Evolutionary conservation across 2,329 filamentous ascomycete species (phyloP).

Genomic region (Fusarium sp.): DNA sequence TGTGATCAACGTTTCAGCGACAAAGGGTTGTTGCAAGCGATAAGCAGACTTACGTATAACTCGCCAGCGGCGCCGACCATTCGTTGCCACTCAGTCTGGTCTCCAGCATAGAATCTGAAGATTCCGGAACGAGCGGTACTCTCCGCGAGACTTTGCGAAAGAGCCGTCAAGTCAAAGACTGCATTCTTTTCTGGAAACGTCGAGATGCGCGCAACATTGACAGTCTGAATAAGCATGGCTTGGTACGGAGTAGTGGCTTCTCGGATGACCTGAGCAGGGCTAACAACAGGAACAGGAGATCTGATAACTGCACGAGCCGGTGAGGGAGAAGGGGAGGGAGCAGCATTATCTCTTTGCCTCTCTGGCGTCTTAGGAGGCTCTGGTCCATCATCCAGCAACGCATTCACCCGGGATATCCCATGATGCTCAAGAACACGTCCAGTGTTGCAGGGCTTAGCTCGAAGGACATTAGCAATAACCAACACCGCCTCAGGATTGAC

Average conservation of each 20-base stretch:
- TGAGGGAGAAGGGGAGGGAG: background rate
- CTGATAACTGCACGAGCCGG: background rate
- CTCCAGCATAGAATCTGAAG: background rate
- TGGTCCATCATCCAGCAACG: rapidly evolving
- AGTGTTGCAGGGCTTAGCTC: background rate
- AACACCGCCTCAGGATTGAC: background rate
- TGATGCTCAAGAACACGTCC: background rate
- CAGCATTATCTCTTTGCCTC: background rate
- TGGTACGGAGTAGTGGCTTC: background rate
- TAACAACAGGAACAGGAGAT: background rate
- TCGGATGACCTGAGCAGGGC: background rate
- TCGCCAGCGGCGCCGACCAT: background rate
- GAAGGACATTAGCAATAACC: background rate
- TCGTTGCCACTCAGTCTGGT: slow-evolving; percentile 4
- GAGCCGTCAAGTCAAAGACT: background rate
- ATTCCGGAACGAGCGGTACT: background rate
- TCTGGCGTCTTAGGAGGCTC: background rate
- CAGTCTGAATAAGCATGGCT: background rate
- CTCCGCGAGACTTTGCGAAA: background rate
- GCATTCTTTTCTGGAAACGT: background rate
- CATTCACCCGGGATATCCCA: background rate
- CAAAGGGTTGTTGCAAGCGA: rapidly evolving
- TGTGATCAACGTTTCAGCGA: background rate
- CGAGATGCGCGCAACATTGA: background rate
- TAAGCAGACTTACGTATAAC: background rate